Conservation (phyloP, 1,284 basidiomycete genomes). For the Ganoderma boninense region DNA sequence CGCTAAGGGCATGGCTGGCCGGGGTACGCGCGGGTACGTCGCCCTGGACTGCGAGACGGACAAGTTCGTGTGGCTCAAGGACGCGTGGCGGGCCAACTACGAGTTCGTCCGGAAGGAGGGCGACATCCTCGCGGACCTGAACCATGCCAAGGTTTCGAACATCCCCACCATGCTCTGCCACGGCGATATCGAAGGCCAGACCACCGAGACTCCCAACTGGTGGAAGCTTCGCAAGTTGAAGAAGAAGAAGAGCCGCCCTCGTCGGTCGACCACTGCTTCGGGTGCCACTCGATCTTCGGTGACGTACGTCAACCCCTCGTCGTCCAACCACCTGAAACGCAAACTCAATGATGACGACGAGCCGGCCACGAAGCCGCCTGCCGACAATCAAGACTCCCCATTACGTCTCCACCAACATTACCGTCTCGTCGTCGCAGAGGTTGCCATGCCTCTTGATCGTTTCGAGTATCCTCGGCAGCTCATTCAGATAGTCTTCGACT, state of each 20-base stretch:
- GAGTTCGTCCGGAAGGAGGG: slow-evolving; percentile 1
- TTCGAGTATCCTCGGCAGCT: slow-evolving; percentile 7
- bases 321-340: background rate
- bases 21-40: slow-evolving; percentile 18
- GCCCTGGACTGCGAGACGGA: background rate
- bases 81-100: slow-evolving; percentile 14
- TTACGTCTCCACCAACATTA: slow-evolving; percentile 3
- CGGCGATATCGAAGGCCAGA: slow-evolving; percentile 15
- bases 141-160: background rate
- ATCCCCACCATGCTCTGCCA: slow-evolving; percentile 11
- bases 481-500: background rate
- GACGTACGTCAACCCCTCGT: background rate
- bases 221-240: background rate
- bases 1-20: slow-evolving; percentile 6
- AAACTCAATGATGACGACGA: background rate
- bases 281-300: background rate
- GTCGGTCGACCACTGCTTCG: background rate
- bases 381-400: too few species aligned
- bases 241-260: too few species aligned
- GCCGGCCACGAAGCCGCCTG: background rate
- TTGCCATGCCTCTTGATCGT: background rate
- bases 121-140: background rate
- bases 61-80: slow-evolving; percentile 18
- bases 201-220: background rate
- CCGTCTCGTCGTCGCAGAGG: slow-evolving; percentile 11